Evolutionary conservation across 371 early-diverging fungal genomes (phyloP), one percentile per base, ranked within the genome.

Genomic region (Mortierella sp.): DNA sequence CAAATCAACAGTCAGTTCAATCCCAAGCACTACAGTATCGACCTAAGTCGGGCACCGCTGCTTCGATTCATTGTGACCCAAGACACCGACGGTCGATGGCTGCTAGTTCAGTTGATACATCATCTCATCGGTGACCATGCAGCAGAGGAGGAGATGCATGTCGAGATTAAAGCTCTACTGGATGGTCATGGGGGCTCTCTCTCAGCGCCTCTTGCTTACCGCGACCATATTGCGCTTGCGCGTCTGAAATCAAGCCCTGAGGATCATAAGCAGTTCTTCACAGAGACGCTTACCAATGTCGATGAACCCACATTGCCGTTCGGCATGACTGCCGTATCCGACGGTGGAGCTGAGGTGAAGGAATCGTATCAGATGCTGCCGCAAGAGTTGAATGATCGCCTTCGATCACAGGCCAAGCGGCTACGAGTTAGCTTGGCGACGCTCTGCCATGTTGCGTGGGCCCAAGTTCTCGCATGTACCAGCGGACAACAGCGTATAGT

Each of bases 391-490:
- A 37, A 58, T 28, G 27, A 47, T 34, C 34, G 39, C 24, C 39
- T 58, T 32, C 46, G 49, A 14, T 8, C 8, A 14, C 58, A 49
- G 1, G 48, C 58, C 37, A 58, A 34, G 39, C 30, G 27, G 24
- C 39, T 58, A 9, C 48, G 49, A 31, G 62, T 62, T 7, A 62
- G 62, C 55, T 43, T 54, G 21, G 62, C 62, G 2, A 12, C 46
- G 15, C n/a, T 62, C 21, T 62, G 62, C 31, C 62, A 62, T 31
- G 43, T 62, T 34, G 62, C 62, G 2, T 62, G 62, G 62, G 53
- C 52, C 2, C 52, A 43, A 27, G 51, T 62, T 3, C 46, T 58
- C 19, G 48, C 58, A 23, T 26, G 49, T 26, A 37, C 41, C 48
- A 62, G 62, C 48, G 62, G 62, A 4, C 62, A 53, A 21, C 2